Base-by-base conservation (phyloP, 2,329 filamentous ascomycete species). In the Pseudogymnoascus sp. region DNA sequence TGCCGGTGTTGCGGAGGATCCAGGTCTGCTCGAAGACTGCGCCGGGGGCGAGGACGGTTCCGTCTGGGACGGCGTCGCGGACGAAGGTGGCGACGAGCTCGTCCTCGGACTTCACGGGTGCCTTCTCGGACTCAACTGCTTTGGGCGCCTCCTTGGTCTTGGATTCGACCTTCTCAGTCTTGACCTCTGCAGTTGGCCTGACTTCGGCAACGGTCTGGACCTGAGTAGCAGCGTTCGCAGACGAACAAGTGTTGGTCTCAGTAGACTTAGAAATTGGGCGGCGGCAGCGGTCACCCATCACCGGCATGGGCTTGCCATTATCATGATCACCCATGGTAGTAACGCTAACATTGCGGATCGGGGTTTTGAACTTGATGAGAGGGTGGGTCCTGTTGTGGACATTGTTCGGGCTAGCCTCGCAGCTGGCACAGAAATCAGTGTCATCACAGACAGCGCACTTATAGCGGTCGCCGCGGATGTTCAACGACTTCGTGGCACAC, bases 371-470 rank as follows among this genome's bases (percentile, higher is more conserved):
- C 79, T 96, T 97, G 80, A 99, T 92, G 69, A 99, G 80, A 28
- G 94, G 94, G 71, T 99, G 94, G n/a, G 92, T 96, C 75, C 86
- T 87, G 80, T 97, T 97, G 80, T 99, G 94, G 21, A 79, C 80
- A 75, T 95, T 93, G 67, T 81, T 80, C 6, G 94, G 94, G 70
- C 86, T 86, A 59, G 93, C 91, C 78, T 99, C 95, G 77, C 94
- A 99, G 72, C 84, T 89, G 72, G 90, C 91, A 74, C 94, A 99
- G 79, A 97, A 96, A 76, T 99, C 94, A 35, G 88, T 88, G 74
- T 99, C 92, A 72, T 95, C 83, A 80, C 94, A 99, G 63, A 99
- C 88, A 61, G 93, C 91, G 73, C 94, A 99, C 85, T 99, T 99
- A 84, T 94, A 99, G 67, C 94, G 90, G 65, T 89, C 83, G 61